Base-by-base conservation (phyloP, 345 rosid species). In the Murraya koenigii region DNA sequence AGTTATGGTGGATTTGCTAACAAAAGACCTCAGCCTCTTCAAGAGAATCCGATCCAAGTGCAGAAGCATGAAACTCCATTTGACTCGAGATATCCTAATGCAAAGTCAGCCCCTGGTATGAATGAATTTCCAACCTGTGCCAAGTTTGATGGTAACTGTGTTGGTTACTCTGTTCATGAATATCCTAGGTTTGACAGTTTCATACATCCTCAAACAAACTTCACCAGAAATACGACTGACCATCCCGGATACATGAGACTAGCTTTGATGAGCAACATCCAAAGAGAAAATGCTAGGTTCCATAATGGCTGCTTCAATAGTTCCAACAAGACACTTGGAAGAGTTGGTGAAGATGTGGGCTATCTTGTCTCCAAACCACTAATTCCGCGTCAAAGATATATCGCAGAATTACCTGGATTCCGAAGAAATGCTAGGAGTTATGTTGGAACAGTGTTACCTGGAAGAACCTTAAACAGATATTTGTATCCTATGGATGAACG, bases 361-460 rank as follows among this genome's bases (percentile, higher is more conserved):
- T n/a, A n/a, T n/a, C 28, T 63, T 79, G 70, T 59, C 14, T 49
- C 15, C 28, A 69, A 33, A 19, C 61, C 72, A 55, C 2, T 52
- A 13, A 20, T 69, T 32, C 22, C 41, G 2, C 14, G 2, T 67
- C 36, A 62, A 26, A 62, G 30, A 23, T 56, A 33, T 44, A 62
- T n/a, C 68, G 26, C 8, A 15, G 80, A 71, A 66, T 15, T 26
- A 41, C 65, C 38, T 23, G 70, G 49, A 35, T 58, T 74, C 69
- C 58, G 1, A 63, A 62, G 70, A 30, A 30, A 30, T 30, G 32
- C 1, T 30, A 2, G 1, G 32, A 56, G 14, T 10, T 5, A 15
- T 30, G 60, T 2, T 2, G 10, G 10, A 39, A 39, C 3, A 39
- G 47, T 3, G 19, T 6, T 0, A 14, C 69, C 39, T 13, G 44